Conservation (phyloP, 2,329 filamentous ascomycete species). For the Mollisiaceae sp. region DNA sequence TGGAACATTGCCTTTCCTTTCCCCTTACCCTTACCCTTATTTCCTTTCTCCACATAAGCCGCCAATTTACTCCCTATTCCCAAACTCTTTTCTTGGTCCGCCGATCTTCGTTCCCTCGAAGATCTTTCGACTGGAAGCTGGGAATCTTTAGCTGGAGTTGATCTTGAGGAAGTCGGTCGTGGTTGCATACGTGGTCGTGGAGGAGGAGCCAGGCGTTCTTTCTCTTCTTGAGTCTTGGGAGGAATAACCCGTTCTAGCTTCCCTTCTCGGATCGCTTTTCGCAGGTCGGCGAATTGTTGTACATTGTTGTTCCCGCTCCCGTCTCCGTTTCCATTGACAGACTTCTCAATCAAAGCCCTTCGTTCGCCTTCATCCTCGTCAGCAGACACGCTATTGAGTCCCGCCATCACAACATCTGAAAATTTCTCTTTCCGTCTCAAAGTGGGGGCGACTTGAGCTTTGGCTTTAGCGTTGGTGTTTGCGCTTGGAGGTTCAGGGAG, state of each 20-base stretch:
- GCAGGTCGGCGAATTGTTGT: neutral
- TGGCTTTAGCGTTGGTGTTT: neutral
- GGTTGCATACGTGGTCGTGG: neutral
- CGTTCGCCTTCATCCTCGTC: neutral
- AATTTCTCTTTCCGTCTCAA: slow-evolving; percentile 12
- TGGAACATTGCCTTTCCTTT: slow-evolving; percentile 5
- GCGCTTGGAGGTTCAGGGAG: neutral
- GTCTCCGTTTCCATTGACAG: neutral
- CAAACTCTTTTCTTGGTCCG: neutral
- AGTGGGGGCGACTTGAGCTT: neutral
- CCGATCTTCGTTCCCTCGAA: neutral
- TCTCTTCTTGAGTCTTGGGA: neutral
- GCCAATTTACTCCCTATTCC: neutral
- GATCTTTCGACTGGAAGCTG: neutral
- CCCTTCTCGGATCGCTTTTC: slow-evolving; percentile 21
- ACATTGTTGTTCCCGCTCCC: too few relatives aligned
- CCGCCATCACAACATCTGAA: slow-evolving; percentile 12
- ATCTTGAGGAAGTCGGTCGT: neutral
- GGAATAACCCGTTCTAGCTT: slow-evolving; percentile 23
- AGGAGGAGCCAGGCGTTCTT: neutral
- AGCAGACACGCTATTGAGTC: neutral
- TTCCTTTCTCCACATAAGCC: neutral
- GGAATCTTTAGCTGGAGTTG: neutral
- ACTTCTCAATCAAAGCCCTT: neutral
- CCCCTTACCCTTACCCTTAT: neutral